Evolutionary conservation across 164 flowering plant species (phyloP), one percentile per base, ranked within the genome.

Genomic region (Vitis amurensis): DNA sequence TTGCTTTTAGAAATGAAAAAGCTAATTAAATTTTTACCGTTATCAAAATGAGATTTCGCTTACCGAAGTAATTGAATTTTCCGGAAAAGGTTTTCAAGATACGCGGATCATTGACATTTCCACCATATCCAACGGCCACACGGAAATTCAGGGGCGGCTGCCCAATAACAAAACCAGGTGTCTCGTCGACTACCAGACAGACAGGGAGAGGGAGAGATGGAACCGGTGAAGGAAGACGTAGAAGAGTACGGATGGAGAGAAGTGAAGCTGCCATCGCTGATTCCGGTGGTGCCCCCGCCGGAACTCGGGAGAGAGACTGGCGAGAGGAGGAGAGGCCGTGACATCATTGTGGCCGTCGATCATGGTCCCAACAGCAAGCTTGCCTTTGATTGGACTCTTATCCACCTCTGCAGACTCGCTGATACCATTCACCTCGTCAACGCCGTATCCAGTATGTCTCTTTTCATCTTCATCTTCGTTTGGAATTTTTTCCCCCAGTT

Each of bases 301-400:
- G 97, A 88, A 80, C 82, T 91, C 2, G 96, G 85, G 79, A 78
- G 97, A 56, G 97, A 89, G 69, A 83, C 88, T 0, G 95, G 90
- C 8, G 97, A 89, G 81, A 80, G 93, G 59, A 80, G 97, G 66
- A 72, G 91, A 31, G 98, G 98, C 31, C 76, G 99, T 47, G 85
- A 89, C 65, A 76, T 95, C 12, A 27, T 95, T 2, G 66, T 93
- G 12, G 97, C 98, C 60, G 73, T 95, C 3, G 99, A 95, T 86
- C 99, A 92, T 63, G 98, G 99, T 0, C 94, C 94, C 65, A 93
- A 93, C 64, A 89, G 97, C 80, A 93, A 89, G 73, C 90, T 85
- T 70, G 99, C 99, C 67, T 91, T 95, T 68, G 90, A 95, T 73
- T 95, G 98, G 99, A 91, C 90, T 27, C 68, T 93, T 30, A 71